A percentile compares a stretch with the other conserved stretches of the same genome.
phyloP scores from a whole-genome alignment of 495 filamentous ascomycete species.

The Talaromyces trachyspermus region DNA sequence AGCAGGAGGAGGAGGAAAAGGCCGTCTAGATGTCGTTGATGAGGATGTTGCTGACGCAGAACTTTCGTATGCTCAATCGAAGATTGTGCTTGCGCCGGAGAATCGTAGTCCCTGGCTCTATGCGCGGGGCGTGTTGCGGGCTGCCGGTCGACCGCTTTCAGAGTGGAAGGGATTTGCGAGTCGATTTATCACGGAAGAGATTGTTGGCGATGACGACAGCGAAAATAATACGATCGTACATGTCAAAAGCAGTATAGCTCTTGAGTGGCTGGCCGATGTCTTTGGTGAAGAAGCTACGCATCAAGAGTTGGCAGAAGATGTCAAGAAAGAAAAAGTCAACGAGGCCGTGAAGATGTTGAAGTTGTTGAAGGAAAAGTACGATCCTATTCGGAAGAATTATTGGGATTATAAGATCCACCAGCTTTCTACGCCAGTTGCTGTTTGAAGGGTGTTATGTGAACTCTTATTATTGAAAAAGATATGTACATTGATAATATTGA shows the following conservation, averaged over 20 bases:
- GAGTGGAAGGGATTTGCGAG: slow-evolving; percentile 57
- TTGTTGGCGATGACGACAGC: slow-evolving; percentile 31
- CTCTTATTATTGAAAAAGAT: slow-evolving; percentile 3
- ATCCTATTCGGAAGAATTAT: slow-evolving; percentile 84
- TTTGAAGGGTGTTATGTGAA: neutral
- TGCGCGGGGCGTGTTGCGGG: slow-evolving; percentile 64
- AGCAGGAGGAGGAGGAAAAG: slow-evolving; percentile 28
- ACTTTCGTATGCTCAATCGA: slow-evolving; percentile 59
- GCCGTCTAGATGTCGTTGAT: slow-evolving; percentile 39
- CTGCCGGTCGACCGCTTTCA: slow-evolving; percentile 48
- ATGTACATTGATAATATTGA: slow-evolving; percentile 4
- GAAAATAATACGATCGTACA: slow-evolving; percentile 12
- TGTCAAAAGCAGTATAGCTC: slow-evolving; percentile 73
- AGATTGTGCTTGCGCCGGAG: slow-evolving; percentile 75
- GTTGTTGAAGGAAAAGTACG: slow-evolving; percentile 75
- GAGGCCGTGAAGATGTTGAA: slow-evolving; percentile 51
- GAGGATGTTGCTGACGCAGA: slow-evolving; percentile 65
- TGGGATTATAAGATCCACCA: slow-evolving; percentile 70
- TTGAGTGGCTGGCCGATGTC: slow-evolving; percentile 83
- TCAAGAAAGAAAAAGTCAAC: neutral
- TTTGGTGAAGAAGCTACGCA: slow-evolving; percentile 54
- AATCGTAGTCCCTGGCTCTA: slow-evolving; percentile 94
- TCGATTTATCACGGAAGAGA: slow-evolving; percentile 53
- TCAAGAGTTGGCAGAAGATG: slow-evolving; percentile 42
- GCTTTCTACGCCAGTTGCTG: slow-evolving; percentile 23